Percentiles rank a stretch among this genome's conserved stretches.
Conservation (phyloP, 805 yeast genomes). For the Yarrowia sp. region DNA sequence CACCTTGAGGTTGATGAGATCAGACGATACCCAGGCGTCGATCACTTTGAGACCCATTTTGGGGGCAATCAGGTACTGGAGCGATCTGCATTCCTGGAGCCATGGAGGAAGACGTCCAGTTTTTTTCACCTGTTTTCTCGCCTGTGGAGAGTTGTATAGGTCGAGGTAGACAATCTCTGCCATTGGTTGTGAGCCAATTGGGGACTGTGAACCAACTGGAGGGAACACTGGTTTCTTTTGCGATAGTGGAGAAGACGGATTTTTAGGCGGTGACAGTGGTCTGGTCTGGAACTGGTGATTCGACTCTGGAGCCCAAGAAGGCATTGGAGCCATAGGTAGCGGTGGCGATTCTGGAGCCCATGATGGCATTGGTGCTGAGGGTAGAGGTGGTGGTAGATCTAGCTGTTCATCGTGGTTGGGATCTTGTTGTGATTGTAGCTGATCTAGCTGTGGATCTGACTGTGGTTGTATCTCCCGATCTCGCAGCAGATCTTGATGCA, state of each 20-base stretch:
- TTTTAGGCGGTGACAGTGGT: background rate
- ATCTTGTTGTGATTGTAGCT: too few species aligned
- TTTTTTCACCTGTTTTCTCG: background rate
- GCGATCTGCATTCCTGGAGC: background rate
- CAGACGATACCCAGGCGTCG: background rate
- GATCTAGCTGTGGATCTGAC: too few species aligned
- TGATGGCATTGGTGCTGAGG: too few species aligned
- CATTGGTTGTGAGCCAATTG: background rate
- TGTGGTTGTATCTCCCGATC: too few species aligned
- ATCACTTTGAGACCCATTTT: background rate
- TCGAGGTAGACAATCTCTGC: slow-evolving; percentile 1
- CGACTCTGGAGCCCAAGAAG: background rate
- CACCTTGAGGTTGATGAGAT: background rate
- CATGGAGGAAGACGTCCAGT: background rate
- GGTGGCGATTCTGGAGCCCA: too few species aligned
- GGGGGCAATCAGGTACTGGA: background rate
- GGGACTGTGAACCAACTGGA: background rate
- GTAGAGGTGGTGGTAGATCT: too few species aligned
- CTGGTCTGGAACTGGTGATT: background rate
- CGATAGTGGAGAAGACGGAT: background rate
- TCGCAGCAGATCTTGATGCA: too few species aligned
- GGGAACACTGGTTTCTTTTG: background rate
- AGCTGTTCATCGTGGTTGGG: too few species aligned
- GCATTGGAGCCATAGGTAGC: background rate
- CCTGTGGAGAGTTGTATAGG: background rate